These are phyloP conservation scores for Elymus sibiricus DNA, from an alignment of 176 grass and related monocot species.

Conservation along the genomic window DNA sequence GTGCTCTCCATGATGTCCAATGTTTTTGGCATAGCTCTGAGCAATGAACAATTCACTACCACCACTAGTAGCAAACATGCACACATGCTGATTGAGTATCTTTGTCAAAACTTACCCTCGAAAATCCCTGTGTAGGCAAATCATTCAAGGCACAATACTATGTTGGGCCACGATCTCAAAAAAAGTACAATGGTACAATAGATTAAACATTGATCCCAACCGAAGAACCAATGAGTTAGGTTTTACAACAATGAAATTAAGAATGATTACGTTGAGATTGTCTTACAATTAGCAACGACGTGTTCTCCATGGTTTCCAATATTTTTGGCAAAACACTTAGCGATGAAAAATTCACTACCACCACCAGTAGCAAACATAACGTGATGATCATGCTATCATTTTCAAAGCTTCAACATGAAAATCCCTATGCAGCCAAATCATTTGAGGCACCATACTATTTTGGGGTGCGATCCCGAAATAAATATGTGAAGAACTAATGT, in stretches of 20 bases:
- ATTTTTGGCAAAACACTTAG: conserved; percentile 85
- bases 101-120: no score
- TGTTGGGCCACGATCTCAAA: no score
- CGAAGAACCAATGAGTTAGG: no score
- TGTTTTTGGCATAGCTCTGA: conserved; percentile 85
- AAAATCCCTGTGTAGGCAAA: no score
- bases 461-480: no score
- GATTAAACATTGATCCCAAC: not conserved
- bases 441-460: not conserved
- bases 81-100: no score
- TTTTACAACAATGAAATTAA: not conserved
- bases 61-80: conserved; percentile 88
- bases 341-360: conserved; percentile 68
- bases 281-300: conserved; percentile 91
- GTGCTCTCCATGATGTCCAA: conserved; percentile 88
- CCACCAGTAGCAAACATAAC: conserved; percentile 85
- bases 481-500: no score
- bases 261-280: not conserved
- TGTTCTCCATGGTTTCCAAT: conserved; percentile 89
- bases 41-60: conserved; percentile 72
- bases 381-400: conserved; percentile 69
- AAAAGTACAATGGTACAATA: no score
- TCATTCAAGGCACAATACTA: no score
- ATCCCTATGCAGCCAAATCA: conserved; percentile 44
- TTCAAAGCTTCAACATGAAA: conserved; percentile 88